phyloP scores from a whole-genome alignment of 352 stramenopile species.

The Globisporangium echinulatum region DNA sequence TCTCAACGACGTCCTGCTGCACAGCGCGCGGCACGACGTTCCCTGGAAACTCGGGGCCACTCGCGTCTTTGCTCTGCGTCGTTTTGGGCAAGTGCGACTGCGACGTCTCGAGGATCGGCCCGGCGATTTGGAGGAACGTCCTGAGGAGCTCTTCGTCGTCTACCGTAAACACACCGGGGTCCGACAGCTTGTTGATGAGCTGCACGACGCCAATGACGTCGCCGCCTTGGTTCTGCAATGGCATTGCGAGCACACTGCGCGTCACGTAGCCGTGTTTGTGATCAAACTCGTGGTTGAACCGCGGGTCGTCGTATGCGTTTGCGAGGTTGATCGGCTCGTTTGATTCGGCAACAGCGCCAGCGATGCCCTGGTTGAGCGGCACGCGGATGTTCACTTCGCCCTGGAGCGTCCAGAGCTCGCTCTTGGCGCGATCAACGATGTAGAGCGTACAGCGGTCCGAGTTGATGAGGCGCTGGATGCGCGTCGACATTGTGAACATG shows the following conservation, averaged over 20 bases:
- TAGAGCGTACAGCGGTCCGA: conserved; percentile 91
- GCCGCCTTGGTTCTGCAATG: conserved; percentile 61
- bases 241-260: conserved; percentile 84
- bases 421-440: conserved; percentile 85
- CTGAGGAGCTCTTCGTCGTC: conserved; percentile 86
- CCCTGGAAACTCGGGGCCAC: conserved; percentile 51
- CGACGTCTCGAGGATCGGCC: conserved; percentile 82
- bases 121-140: conserved; percentile 86
- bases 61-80: conserved; percentile 33
- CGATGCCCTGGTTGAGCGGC: conserved; percentile 81
- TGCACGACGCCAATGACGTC: conserved; percentile 85
- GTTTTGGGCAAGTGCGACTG: conserved; percentile 66
- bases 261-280: conserved; percentile 85
- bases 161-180: conserved; percentile 60
- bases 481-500: conserved; percentile 89
- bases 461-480: conserved; percentile 82
- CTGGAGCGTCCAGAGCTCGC: conserved; percentile 88
- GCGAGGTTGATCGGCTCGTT: conserved; percentile 77
- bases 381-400: conserved; percentile 87
- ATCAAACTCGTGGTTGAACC: conserved; percentile 89
- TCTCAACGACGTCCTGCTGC: conserved; percentile 52
- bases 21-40: conserved; percentile 28
- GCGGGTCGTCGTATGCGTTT: conserved; percentile 82
- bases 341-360: conserved; percentile 58
- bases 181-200: conserved; percentile 84